Evolutionary conservation across 2,329 filamentous ascomycete species (phyloP).

Genomic region (Exophiala sideris): DNA sequence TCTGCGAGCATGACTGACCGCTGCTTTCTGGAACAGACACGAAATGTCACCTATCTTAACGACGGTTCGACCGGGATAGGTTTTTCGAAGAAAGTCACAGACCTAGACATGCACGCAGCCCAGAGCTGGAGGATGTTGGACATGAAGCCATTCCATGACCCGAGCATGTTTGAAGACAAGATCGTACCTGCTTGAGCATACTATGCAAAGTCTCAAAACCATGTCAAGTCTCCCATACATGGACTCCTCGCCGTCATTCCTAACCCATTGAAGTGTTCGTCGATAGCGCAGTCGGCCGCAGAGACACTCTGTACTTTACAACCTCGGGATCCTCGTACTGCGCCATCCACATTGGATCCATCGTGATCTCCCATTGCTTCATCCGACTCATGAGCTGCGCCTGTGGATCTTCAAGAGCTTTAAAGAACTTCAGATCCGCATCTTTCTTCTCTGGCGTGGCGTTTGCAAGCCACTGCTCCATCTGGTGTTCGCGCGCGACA

Average conservation of each 20-base stretch:
- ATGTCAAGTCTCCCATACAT: background rate
- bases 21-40: no score
- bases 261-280: background rate
- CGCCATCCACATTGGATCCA: conserved; percentile 25
- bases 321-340: conserved; percentile 22
- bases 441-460: conserved; percentile 20
- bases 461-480: conserved; percentile 22
- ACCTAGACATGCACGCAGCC: conserved; percentile 45
- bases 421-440: conserved; percentile 15
- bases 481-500: conserved; percentile 16
- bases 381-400: conserved; percentile 20
- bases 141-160: conserved; percentile 41
- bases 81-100: conserved; percentile 35
- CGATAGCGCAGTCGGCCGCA: conserved; percentile 11
- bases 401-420: conserved; percentile 17
- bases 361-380: conserved; percentile 24
- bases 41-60: conserved; percentile 16
- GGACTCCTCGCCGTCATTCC: background rate
- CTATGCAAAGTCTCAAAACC: background rate
- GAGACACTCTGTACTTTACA: conserved; percentile 16
- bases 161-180: background rate
- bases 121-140: conserved; percentile 45
- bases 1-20: background rate
- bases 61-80: conserved; percentile 11
- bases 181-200: background rate